Evolutionary conservation across 805 yeast genomes (phyloP), one percentile per base, ranked within the genome.

Genomic region (Maudiozyma turicensis): DNA sequence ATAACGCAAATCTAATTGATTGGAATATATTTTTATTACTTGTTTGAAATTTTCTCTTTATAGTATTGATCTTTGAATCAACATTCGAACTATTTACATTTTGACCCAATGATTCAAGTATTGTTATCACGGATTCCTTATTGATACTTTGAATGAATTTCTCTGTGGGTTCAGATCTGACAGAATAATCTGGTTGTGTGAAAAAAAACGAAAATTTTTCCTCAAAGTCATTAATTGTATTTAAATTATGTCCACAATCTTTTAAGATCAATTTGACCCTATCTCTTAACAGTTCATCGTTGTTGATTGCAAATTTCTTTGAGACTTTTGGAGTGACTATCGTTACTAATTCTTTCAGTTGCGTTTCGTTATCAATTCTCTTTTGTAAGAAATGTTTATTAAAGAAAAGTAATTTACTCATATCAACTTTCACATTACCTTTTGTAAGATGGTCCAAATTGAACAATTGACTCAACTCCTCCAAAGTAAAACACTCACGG

Each of bases 371-470:
- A 1, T 61, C 57, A 13, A 86, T 59, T 47, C 72, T 70, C 39
- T 63, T 53, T 5, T 66, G 65, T 39, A 89, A 66, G 60, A 85
- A 87, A 51, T 74, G 75, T 58, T 85, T 86, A 66, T 93, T 90
- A 69, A 93, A 86, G 62, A 69, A 86, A 55, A 73, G 71, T 48
- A 93, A 72, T 64, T 93, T 91, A 48, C 76, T 74, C 51, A 80
- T 81, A 54, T 86, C 89, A 7, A 93, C 96, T 62, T 89, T 91
- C 13, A 96, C 95, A 67, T 90, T 90, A 1, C 99, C 98, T 58
- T 80, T 88, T 10, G 98, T 91, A 56, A 93, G 72, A 28, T 85
- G 81, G 49, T 81, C 81, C 38, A 89, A 61, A 13, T 80, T 72
- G 61, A 93, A 93, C 28, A 64, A 51, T 30, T 71, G 52, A 10